phyloP scores from a whole-genome alignment of 164 flowering plant genomes.

The Annona squamosa region DNA sequence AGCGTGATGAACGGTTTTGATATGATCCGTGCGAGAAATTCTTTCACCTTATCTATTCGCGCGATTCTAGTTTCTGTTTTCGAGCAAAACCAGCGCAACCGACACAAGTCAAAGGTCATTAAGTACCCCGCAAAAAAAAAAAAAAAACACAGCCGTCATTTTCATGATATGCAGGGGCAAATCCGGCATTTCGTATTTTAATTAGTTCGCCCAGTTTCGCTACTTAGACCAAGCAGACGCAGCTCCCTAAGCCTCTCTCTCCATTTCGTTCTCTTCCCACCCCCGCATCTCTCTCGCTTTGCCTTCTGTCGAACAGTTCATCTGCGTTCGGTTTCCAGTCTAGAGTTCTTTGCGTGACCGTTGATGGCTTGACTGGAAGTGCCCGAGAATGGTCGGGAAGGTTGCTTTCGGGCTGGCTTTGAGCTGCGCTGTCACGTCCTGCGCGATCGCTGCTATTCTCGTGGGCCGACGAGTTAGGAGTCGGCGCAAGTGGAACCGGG shows the following conservation, averaged over 20 bases:
- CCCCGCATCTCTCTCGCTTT: constrained; percentile 10
- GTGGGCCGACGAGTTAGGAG: constrained; percentile 58
- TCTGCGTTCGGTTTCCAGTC: constrained; percentile 5
- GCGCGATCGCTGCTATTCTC: constrained; percentile 64
- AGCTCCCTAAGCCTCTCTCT: neutral
- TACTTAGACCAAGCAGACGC: constrained; percentile 8
- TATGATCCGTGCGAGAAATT: neutral
- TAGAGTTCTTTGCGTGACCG: neutral
- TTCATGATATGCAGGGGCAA: constrained; percentile 21
- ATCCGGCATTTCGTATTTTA: constrained; percentile 26
- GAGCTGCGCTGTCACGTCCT: constrained; percentile 57
- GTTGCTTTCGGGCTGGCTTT: constrained; percentile 54
- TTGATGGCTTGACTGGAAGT: constrained; percentile 15
- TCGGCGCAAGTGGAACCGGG: constrained; percentile 63
- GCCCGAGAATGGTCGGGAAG: constrained; percentile 66
- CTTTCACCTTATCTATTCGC: neutral
- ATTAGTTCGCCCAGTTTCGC: constrained; percentile 30
- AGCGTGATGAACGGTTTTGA: neutral
- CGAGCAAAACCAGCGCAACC: neutral
- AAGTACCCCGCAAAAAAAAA: constrained; percentile 1
- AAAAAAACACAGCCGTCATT: constrained; percentile 23
- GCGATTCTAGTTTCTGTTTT: neutral
- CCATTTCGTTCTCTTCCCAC: constrained; percentile 8
- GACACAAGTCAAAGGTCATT: constrained; percentile 22
- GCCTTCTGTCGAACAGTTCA: constrained; percentile 23